These are phyloP conservation scores for Pseudogymnoascus pannorum DNA, from an alignment of 2,329 filamentous ascomycete species.

Conservation along the genomic window DNA sequence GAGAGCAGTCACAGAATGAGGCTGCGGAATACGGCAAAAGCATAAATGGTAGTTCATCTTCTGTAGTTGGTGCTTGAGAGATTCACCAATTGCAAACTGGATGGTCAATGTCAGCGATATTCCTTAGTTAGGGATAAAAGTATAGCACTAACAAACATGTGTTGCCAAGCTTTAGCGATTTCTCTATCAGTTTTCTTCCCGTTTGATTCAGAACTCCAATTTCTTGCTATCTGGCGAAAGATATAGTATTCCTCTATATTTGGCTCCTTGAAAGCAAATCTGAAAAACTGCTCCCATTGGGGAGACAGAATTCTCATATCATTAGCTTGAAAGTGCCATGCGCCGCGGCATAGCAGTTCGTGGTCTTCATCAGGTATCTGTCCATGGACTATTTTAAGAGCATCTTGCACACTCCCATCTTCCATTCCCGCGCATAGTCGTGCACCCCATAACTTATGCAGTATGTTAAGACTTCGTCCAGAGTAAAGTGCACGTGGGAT, in stretches of 20 bases:
- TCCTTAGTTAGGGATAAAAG: background rate
- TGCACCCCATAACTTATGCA: background rate
- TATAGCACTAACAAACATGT: background rate
- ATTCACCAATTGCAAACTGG: background rate
- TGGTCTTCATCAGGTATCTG: background rate
- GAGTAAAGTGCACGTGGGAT: no score
- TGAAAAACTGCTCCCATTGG: background rate
- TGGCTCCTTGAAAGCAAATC: background rate
- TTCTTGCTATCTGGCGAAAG: background rate
- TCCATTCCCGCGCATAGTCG: background rate
- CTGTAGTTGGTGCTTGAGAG: background rate
- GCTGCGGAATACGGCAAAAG: background rate
- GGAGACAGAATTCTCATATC: background rate
- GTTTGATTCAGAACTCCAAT: background rate
- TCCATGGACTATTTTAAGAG: background rate
- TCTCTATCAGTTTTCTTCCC: background rate
- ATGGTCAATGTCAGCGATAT: background rate
- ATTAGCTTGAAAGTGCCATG: background rate
- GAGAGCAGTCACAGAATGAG: background rate
- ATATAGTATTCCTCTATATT: background rate
- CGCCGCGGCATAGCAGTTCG: background rate
- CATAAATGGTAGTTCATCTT: background rate
- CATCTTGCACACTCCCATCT: background rate
- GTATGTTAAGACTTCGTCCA: background rate
- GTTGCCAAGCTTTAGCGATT: background rate